Conservation (phyloP, 192 early-diverging fungal species). For the Rhizophagus clarus region DNA sequence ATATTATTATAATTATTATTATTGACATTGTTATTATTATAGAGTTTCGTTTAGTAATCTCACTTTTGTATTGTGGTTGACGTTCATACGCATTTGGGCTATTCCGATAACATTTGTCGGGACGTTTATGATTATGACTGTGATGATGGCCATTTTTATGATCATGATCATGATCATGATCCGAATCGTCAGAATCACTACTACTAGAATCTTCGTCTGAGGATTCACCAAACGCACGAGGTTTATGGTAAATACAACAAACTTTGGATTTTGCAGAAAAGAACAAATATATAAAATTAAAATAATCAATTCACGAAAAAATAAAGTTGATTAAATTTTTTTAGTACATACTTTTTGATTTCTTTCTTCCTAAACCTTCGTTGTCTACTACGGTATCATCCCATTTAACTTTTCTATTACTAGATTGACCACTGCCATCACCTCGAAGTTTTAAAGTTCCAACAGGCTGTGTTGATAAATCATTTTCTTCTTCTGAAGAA, state of each 20-base stretch:
- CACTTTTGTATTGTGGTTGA: constrained; percentile 43
- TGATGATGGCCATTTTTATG: constrained; percentile 20
- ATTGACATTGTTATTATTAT: background rate
- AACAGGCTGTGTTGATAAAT: background rate
- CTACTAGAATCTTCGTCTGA: constrained; percentile 38
- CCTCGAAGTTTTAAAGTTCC: constrained; percentile 55
- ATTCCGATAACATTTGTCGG: background rate
- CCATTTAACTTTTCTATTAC: constrained; percentile 56
- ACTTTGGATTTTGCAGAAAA: constrained; percentile 39
- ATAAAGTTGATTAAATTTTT: background rate
- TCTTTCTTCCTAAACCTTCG: constrained; percentile 64
- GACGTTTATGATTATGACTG: constrained; percentile 26
- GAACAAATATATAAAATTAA: background rate
- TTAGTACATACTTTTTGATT: constrained; percentile 59
- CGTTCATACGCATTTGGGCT: constrained; percentile 50
- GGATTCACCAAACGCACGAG: constrained; percentile 46
- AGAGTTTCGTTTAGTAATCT: too few relatives aligned
- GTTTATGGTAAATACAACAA: constrained; percentile 71
- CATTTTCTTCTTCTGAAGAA: background rate
- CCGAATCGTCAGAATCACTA: background rate
- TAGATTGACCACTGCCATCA: constrained; percentile 38
- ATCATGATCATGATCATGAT: constrained; percentile 1
- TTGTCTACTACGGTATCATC: constrained; percentile 63
- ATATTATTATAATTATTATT: background rate
- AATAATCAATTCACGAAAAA: background rate